A percentile compares a stretch with the other conserved stretches of the same genome.
Conservation (phyloP, 2,329 filamentous ascomycete genomes). For the Phialophora verrucosa region DNA sequence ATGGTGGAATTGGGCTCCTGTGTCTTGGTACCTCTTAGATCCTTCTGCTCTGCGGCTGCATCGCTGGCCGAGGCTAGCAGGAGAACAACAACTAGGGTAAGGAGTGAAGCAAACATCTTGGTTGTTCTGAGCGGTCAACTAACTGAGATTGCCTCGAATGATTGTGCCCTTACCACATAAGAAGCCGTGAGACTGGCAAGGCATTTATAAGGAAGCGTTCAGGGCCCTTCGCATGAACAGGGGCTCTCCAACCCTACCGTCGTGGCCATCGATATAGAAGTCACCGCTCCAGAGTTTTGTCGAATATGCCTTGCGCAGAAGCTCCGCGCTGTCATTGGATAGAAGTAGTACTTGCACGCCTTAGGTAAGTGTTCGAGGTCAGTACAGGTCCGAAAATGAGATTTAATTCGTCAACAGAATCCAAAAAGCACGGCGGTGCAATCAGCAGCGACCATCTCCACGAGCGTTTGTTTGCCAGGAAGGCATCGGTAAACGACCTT, state of each 20-base stretch:
- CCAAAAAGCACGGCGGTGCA: background rate
- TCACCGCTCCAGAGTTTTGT: background rate
- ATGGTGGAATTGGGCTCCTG: slow-evolving; percentile 11
- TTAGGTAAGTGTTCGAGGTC: slow-evolving; percentile 3
- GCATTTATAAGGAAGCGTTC: background rate
- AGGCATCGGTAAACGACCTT: background rate
- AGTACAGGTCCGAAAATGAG: background rate
- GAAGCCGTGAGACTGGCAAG: background rate
- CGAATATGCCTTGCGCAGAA: background rate
- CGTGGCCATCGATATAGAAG: background rate
- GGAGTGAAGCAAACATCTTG: background rate
- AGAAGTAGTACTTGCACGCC: background rate
- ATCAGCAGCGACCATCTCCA: background rate
- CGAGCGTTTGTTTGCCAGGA: background rate
- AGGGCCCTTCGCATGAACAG: background rate
- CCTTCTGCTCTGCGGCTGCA: slow-evolving; percentile 6
- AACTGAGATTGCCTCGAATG: background rate
- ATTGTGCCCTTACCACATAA: background rate
- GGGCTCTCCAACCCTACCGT: background rate
- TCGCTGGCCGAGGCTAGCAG: background rate
- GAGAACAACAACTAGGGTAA: slow-evolving; percentile 3
- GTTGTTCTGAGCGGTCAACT: background rate
- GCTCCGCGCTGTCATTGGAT: background rate
- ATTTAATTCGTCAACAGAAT: background rate
- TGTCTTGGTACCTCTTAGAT: background rate